A percentile compares a stretch with the other conserved stretches of the same genome.
These are phyloP conservation scores for Candida tibetensis DNA, from an alignment of 805 yeast species.

Conservation along the genomic window DNA sequence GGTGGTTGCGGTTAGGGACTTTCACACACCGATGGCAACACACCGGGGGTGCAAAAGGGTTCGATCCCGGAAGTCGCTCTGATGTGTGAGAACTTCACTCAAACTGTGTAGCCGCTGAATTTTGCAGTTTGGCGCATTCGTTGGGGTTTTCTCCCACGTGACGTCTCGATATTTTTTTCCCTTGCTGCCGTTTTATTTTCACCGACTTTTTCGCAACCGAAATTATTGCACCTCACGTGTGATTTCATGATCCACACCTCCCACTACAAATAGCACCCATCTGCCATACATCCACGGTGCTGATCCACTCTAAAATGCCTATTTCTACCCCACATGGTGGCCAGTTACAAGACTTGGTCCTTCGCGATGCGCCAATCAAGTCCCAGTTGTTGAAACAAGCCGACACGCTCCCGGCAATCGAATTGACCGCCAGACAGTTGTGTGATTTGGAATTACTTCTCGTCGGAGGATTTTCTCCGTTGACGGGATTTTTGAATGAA, in stretches of 20 bases:
- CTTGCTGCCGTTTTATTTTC: too few species aligned
- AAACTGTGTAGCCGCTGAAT: too few species aligned
- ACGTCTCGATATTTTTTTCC: too few species aligned
- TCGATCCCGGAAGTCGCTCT: too few species aligned
- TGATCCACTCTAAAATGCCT: constrained; percentile 43
- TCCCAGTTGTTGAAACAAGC: constrained; percentile 58
- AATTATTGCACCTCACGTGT: neutral
- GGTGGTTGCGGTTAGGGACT: too few species aligned
- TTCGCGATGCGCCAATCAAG: constrained; percentile 70
- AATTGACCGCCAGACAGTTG: constrained; percentile 79
- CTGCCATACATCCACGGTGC: neutral
- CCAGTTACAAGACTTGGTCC: constrained; percentile 74
- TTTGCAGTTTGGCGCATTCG: too few species aligned
- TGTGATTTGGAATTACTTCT: constrained; percentile 91
- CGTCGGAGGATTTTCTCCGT: constrained; percentile 92
- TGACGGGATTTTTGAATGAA: constrained; percentile 63
- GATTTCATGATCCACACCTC: neutral
- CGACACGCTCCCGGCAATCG: constrained; percentile 43
- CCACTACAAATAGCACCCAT: neutral
- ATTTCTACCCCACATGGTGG: constrained; percentile 87
- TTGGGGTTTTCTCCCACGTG: too few species aligned
- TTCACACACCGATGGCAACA: too few species aligned
- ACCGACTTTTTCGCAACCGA: neutral
- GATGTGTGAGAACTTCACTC: too few species aligned
- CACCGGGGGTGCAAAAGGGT: too few species aligned